Conservation (phyloP, 208 protist species). For the Crithidia expoeki region DNA sequence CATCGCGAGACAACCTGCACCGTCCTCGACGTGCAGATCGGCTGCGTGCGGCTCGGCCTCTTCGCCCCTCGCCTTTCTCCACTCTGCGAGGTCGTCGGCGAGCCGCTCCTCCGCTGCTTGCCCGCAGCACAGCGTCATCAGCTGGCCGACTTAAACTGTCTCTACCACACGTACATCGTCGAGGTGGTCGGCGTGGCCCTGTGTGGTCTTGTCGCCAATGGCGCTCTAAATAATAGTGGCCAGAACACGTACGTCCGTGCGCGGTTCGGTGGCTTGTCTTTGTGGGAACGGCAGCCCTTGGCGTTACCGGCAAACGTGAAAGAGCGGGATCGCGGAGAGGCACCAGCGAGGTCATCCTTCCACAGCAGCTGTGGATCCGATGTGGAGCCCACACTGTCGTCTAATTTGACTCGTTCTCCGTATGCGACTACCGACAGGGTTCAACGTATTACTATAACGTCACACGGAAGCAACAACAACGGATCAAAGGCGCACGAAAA, state of each 20-base stretch:
- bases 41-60: slow-evolving; percentile 35
- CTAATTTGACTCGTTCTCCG: neutral
- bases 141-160: slow-evolving; percentile 25
- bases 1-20: slow-evolving; percentile 27
- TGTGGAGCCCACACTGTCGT: neutral
- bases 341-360: slow-evolving; percentile 5
- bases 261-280: slow-evolving; percentile 13
- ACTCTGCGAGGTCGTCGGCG: slow-evolving; percentile 50
- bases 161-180: slow-evolving; percentile 44
- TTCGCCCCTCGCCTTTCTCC: slow-evolving; percentile 69
- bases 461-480: neutral
- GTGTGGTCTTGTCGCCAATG: slow-evolving; percentile 21
- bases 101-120: slow-evolving; percentile 63
- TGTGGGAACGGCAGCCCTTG: slow-evolving; percentile 34
- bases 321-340: neutral
- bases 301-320: neutral
- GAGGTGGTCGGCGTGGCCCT: slow-evolving; percentile 28
- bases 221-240: slow-evolving; percentile 3
- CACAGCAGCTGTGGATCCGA: slow-evolving; percentile 25
- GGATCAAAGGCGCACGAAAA: neutral
- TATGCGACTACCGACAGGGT: no score
- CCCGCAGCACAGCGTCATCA: slow-evolving; percentile 28
- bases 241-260: slow-evolving; percentile 18
- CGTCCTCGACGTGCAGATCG: slow-evolving; percentile 30
- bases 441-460: no score